These are phyloP conservation scores for Heterobasidion occidentale DNA, from an alignment of 1,284 basidiomycete genomes.

Conservation along the genomic window DNA sequence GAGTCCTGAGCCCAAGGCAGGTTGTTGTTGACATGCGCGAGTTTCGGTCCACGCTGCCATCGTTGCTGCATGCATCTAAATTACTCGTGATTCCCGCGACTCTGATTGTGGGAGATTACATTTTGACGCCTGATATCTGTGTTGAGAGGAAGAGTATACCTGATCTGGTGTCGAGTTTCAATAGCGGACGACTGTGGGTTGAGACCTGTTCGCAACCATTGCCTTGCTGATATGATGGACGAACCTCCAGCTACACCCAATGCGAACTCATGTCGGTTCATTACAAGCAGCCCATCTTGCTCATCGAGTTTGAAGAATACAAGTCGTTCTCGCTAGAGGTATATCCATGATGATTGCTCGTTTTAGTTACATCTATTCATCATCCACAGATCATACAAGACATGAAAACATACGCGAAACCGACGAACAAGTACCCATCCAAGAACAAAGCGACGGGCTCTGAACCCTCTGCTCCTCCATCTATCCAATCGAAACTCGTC, in stretches of 20 bases:
- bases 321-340: constrained; percentile 91
- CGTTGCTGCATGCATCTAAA: constrained; percentile 79
- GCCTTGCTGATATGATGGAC: neutral
- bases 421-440: constrained; percentile 40
- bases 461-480: constrained; percentile 30
- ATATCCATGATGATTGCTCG: constrained; percentile 13
- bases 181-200: constrained; percentile 84
- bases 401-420: constrained; percentile 55
- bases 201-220: neutral
- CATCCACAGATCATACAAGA: constrained; percentile 28
- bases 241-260: constrained; percentile 74
- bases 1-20: constrained; percentile 28
- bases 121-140: constrained; percentile 91
- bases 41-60: constrained; percentile 90
- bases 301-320: constrained; percentile 99
- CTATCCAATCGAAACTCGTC: constrained; percentile 86
- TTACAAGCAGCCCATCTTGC: constrained; percentile 88
- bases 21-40: constrained; percentile 97
- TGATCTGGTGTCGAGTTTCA: constrained; percentile 89
- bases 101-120: constrained; percentile 93
- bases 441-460: constrained; percentile 39
- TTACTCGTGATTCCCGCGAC: constrained; percentile 86
- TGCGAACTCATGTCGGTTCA: constrained; percentile 96
- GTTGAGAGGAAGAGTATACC: constrained; percentile 94
- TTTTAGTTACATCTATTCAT: neutral